Percentiles rank a stretch among this genome's conserved stretches.
Conservation (phyloP, 495 filamentous ascomycete genomes). For the Letharia lupina region DNA sequence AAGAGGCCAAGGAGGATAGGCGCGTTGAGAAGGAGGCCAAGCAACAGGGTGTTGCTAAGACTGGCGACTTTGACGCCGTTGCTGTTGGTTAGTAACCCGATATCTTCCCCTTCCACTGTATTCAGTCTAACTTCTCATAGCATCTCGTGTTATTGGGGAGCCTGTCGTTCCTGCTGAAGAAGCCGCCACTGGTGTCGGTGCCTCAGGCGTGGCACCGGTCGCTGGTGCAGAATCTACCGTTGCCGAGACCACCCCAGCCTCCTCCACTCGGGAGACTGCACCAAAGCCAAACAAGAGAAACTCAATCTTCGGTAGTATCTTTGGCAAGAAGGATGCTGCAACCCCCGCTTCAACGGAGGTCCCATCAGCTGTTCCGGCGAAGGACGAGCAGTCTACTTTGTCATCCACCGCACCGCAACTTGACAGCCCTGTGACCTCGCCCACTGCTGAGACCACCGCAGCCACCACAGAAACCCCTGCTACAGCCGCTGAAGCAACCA, state of each 20-base stretch:
- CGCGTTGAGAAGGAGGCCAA: conserved; percentile 27
- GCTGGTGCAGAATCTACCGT: conserved; percentile 17
- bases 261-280: conserved; percentile 19
- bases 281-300: conserved; percentile 39
- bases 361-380: conserved; percentile 33
- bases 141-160: conserved; percentile 21
- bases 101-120: neutral
- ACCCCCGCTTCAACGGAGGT: conserved; percentile 48
- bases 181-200: conserved; percentile 11
- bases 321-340: conserved; percentile 43
- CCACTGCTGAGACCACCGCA: conserved; percentile 36
- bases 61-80: conserved; percentile 19
- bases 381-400: conserved; percentile 36
- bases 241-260: conserved; percentile 27
- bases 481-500: conserved; percentile 20
- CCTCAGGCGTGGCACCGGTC: conserved; percentile 3
- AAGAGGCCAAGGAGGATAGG: conserved; percentile 36
- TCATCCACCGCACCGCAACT: conserved; percentile 45
- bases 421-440: conserved; percentile 42
- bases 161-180: conserved; percentile 18
- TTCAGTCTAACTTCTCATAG: conserved; percentile 14
- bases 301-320: conserved; percentile 46
- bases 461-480: conserved; percentile 16
- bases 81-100: conserved; percentile 18
- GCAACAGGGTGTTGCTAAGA: conserved; percentile 3